phyloP scores from a whole-genome alignment of 768 basidiomycete genomes.

The Pleurotus tuber-regium region DNA sequence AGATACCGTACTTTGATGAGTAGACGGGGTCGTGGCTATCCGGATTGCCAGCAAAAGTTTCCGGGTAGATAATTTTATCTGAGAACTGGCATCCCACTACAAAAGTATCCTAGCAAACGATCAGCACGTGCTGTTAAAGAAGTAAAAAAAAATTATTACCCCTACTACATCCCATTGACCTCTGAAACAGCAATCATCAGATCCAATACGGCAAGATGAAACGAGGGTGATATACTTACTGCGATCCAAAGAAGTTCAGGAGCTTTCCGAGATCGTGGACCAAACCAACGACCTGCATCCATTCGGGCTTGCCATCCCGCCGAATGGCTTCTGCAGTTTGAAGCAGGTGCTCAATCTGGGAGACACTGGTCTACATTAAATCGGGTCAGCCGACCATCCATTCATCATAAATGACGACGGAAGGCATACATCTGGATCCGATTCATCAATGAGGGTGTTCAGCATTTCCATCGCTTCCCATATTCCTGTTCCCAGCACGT shows the following conservation, averaged over 20 bases:
- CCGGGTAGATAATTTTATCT: constrained; percentile 77
- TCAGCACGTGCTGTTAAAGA: constrained; percentile 10
- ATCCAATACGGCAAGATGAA: neutral
- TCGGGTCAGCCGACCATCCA: too few species aligned
- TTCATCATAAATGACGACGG: neutral
- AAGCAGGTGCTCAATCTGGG: constrained; percentile 87
- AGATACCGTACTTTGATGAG: constrained; percentile 70
- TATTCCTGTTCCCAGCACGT: constrained; percentile 25
- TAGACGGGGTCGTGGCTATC: constrained; percentile 65
- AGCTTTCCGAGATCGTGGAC: constrained; percentile 90
- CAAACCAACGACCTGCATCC: constrained; percentile 90
- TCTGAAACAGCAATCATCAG: neutral
- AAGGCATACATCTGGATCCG: constrained; percentile 74
- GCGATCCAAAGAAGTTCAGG: constrained; percentile 76
- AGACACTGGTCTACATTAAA: constrained; percentile 55
- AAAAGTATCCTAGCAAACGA: constrained; percentile 36
- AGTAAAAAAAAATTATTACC: constrained; percentile 46
- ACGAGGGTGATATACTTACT: constrained; percentile 25
- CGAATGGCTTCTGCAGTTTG: constrained; percentile 91
- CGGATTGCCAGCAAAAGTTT: constrained; percentile 70
- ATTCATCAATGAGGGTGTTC: constrained; percentile 83
- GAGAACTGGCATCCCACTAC: constrained; percentile 84
- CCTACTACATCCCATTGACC: neutral
- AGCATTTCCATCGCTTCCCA: constrained; percentile 88
- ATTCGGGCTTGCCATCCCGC: constrained; percentile 81